Percentiles rank a stretch among this genome's conserved stretches.
These are phyloP conservation scores for Candida hispaniensis DNA, from an alignment of 805 yeast species.

Conservation along the genomic window DNA sequence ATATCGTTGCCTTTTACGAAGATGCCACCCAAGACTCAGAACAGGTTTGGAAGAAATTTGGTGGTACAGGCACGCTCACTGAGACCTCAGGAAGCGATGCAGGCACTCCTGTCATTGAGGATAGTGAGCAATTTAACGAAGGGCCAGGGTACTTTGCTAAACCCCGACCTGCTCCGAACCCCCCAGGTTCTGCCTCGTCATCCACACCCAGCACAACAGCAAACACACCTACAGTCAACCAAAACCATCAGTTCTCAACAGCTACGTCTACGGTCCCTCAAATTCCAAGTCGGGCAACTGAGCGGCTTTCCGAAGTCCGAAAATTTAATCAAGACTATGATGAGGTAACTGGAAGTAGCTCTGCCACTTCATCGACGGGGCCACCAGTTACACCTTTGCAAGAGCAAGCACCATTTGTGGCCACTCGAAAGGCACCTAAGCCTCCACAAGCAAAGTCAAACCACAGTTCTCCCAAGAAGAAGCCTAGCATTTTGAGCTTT, in stretches of 20 bases:
- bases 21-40: constrained; percentile 22
- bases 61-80: constrained; percentile 18
- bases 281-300: constrained; percentile 12
- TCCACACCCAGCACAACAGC: constrained; percentile 14
- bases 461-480: constrained; percentile 11
- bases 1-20: constrained; percentile 71
- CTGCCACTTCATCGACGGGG: not conserved
- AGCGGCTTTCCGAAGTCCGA: constrained; percentile 1
- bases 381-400: constrained; percentile 10
- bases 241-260: too few relatives aligned
- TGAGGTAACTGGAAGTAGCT: too few relatives aligned
- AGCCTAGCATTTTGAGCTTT: not conserved
- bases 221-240: too few relatives aligned
- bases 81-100: constrained; percentile 9
- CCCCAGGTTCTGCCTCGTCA: constrained; percentile 21
- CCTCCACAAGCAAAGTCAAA: constrained; percentile 24
- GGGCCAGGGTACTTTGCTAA: constrained; percentile 21
- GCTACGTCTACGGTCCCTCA: too few relatives aligned
- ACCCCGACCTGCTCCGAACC: constrained; percentile 27
- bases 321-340: too few relatives aligned
- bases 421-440: constrained; percentile 28
- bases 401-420: constrained; percentile 19
- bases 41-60: constrained; percentile 25
- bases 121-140: not conserved
- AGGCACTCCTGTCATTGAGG: constrained; percentile 9